Percentiles rank a stretch among this genome's conserved stretches.
Conservation (phyloP, 2,329 filamentous ascomycete species). For the Ophiocordyceps robertsii region DNA sequence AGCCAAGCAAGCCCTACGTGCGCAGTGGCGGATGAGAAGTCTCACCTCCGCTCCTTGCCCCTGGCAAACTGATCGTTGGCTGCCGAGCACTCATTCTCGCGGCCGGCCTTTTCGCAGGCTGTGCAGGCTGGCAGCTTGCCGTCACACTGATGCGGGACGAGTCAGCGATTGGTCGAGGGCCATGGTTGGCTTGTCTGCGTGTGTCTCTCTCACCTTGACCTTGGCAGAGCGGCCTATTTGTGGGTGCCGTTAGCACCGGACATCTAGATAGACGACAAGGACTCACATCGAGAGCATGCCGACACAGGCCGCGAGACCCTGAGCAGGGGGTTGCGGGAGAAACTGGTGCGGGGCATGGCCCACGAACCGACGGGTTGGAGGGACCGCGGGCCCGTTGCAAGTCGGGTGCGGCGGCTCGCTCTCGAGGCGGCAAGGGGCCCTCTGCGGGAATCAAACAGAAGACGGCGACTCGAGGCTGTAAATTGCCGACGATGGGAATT, state of each 20-base stretch:
- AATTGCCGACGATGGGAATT: too few relatives aligned
- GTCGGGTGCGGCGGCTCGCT: neutral
- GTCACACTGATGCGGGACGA: constrained; percentile 52
- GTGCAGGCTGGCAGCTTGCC: constrained; percentile 92
- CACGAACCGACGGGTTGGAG: constrained; percentile 1
- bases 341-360: constrained; percentile 31
- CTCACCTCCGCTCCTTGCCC: constrained; percentile 79
- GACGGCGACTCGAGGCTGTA: neutral
- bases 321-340: constrained; percentile 44
- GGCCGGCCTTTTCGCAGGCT: constrained; percentile 84
- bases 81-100: constrained; percentile 76
- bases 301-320: constrained; percentile 69
- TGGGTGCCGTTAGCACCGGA: neutral
- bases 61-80: constrained; percentile 92
- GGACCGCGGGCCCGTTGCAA: neutral
- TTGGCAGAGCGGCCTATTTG: constrained; percentile 64
- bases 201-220: constrained; percentile 52
- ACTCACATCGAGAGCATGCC: constrained; percentile 61
- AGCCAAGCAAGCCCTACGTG: neutral
- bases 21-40: neutral
- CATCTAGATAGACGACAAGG: neutral
- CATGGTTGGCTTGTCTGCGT: neutral
- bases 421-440: neutral
- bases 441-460: neutral
- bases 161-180: neutral